Evolutionary conservation across 306 rosid species (phyloP), one percentile per base, ranked within the genome.

Genomic region (Castanea mollissima): DNA sequence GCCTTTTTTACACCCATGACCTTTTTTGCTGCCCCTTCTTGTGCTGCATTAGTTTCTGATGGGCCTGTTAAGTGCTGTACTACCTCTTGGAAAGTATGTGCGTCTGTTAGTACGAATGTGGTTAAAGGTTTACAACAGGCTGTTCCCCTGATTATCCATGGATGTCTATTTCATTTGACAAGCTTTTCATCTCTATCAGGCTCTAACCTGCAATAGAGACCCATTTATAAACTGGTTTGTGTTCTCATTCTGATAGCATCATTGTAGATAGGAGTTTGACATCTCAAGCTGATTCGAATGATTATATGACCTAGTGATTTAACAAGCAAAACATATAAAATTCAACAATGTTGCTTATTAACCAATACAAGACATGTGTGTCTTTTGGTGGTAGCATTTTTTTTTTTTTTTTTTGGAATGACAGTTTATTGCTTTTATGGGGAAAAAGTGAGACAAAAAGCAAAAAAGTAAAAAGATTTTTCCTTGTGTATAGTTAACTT

Each of bases 31-130:
- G 83, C 75, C 32, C 23, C 69, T 25, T 83, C 83, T 78, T 68
- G 77, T 79, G 60, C 8, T 71, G 82, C 76, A 5, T 29, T 44
- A 5, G 71, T 20, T 83, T 86, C 87, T 35, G 97, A 75, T 58
- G 91, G 90, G 19, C 97, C 91, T 73, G 98, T 94, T 58, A 94
- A 74, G 0, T 91, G 78, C 38, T 91, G 98, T 52, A 94, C 98
- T 3, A 92, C 88, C 67, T 92, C 93, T 74, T 88, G 85, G 79
- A 94, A 94, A 3, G 89, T 80, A 34, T 83, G 35, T 70, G 90
- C 81, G 79, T 89, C 86, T 67, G 97, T 88, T 19, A 92, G 94
- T 38, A 91, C 93, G 64, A 87, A 89, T 6, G 98, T 92, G 21
- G 94, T 92, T 72, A 85, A 51, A 78, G 97, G 94, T 23, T 85